Evolutionary conservation across 2,329 filamentous ascomycete genomes (phyloP).

Genomic region (Fusarium duplospermum): DNA sequence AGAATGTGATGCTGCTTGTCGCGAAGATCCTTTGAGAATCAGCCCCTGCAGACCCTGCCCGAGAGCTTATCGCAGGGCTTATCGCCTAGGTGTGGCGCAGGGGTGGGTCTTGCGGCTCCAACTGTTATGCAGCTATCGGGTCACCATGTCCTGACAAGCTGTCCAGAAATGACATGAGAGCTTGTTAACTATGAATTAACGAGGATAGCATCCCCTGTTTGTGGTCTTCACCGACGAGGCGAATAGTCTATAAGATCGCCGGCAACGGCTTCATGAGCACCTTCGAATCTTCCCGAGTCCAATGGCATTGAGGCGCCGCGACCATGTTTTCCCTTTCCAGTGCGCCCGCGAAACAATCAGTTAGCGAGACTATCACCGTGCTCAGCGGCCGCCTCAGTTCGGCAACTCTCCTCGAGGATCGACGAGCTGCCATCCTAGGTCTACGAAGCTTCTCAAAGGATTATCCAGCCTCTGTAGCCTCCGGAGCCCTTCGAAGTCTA

Average conservation of each 20-base stretch:
- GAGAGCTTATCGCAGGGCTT: not conserved
- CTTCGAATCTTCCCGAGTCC: conserved; percentile 30
- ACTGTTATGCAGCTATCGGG: conserved; percentile 38
- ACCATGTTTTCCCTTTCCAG: conserved; percentile 73
- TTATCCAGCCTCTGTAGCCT: conserved; percentile 95
- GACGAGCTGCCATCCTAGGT: conserved; percentile 91
- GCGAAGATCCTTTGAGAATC: conserved; percentile 29
- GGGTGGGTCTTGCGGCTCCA: not conserved
- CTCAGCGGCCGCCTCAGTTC: conserved; percentile 88
- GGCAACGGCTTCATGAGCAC: conserved; percentile 29
- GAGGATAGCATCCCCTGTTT: conserved; percentile 25
- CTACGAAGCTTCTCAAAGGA: conserved; percentile 96
- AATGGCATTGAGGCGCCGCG: conserved; percentile 46
- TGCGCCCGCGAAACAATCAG: conserved; percentile 94
- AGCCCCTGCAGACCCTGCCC: conserved; percentile 4
- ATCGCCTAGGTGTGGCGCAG: not conserved
- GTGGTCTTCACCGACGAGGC: conserved; percentile 11
- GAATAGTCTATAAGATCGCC: conserved; percentile 12
- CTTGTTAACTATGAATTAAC: conserved; percentile 4
- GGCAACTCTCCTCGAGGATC: conserved; percentile 92
- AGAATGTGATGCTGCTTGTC: conserved; percentile 13
- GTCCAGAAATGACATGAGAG: conserved; percentile 28
- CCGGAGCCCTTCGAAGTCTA: conserved; percentile 87
- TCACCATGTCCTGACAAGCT: conserved; percentile 39
- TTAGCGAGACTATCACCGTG: conserved; percentile 91